Base-by-base conservation (phyloP, 2,329 filamentous ascomycete genomes). In the Alternaria brassicae region DNA sequence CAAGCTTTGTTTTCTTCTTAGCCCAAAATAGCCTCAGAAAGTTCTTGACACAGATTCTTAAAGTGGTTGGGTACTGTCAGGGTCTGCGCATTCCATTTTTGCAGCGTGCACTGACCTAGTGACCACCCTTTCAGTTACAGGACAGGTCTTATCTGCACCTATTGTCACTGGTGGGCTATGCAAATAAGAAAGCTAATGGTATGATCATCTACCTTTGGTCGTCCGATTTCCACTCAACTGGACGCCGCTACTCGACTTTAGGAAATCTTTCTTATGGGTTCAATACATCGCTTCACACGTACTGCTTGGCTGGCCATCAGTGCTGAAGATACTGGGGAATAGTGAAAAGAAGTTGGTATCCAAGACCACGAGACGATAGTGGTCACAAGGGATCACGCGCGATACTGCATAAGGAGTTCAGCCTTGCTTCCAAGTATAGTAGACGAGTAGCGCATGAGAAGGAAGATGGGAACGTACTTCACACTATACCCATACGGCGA, bases 231-330 rank as follows among this genome's bases (percentile, higher is more conserved):
- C 70, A 0, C 12, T 71, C 15, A 68, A 69, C 55, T 40, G 60
- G 7, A 62, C 70, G n/a, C 68, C 70, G n/a, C 59, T 73, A 5
- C 72, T 71, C 39, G 71, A 72, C 40, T 65, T 62, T 8, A 59
- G 71, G 15, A 69, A 71, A 36, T 68, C 67, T 9, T 73, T 73
- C 44, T 53, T 72, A 12, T 58, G 71, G 23, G 58, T 66, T n/a
- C 71, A 73, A 53, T 73, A 73, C 48, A 40, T 69, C 30, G 68
- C 69, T n/a, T 41, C 72, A n/a, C 70, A 72, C 37, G 62, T 70
- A n/a, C 68, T 72, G 0, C 64, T 73, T 40, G 66, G 66, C 28
- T 73, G 71, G 70, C 70, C 71, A 19, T 71, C 70, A 9, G 66
- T 73, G 4, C 42, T 73, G 4, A 53, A 23, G 40, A 37, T 72